Evolutionary conservation across 345 rosid genomes (phyloP).

Genomic region (Balakata baccata): DNA sequence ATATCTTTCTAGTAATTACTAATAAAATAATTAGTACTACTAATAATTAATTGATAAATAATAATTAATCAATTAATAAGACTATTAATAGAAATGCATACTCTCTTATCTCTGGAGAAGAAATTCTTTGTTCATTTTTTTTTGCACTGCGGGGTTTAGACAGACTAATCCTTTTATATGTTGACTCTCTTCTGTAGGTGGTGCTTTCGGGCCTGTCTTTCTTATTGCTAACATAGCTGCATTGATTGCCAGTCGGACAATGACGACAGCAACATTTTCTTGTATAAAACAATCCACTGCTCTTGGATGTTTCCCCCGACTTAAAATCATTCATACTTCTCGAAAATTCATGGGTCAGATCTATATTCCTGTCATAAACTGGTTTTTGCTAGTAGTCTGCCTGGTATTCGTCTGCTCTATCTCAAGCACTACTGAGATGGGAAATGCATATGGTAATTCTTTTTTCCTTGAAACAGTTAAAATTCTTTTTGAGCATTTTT

Average conservation of each 20-base stretch:
- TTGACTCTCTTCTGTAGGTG: slow-evolving; percentile 43
- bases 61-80: too few species aligned
- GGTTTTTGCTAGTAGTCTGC: slow-evolving; percentile 92
- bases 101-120: neutral
- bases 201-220: slow-evolving; percentile 82
- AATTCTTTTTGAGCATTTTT: neutral
- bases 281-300: slow-evolving; percentile 96
- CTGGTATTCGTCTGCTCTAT: slow-evolving; percentile 73
- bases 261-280: slow-evolving; percentile 99
- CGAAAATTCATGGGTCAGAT: slow-evolving; percentile 99
- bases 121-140: neutral
- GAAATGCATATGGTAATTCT: slow-evolving; percentile 94
- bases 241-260: slow-evolving; percentile 90
- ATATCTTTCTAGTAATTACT: too few species aligned
- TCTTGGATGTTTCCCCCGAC: slow-evolving; percentile 98
- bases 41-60: too few species aligned
- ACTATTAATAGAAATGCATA: too few species aligned
- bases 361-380: slow-evolving; percentile 97
- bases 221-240: slow-evolving; percentile 90
- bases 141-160: neutral
- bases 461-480: slow-evolving; percentile 16
- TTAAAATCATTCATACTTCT: slow-evolving; percentile 94
- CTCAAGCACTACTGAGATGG: slow-evolving; percentile 80
- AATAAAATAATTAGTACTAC: too few species aligned
- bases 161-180: slow-evolving; percentile 5